These are phyloP conservation scores for Rubia yunnanensis DNA, from an alignment of 257 asterid genomes.

Conservation along the genomic window DNA sequence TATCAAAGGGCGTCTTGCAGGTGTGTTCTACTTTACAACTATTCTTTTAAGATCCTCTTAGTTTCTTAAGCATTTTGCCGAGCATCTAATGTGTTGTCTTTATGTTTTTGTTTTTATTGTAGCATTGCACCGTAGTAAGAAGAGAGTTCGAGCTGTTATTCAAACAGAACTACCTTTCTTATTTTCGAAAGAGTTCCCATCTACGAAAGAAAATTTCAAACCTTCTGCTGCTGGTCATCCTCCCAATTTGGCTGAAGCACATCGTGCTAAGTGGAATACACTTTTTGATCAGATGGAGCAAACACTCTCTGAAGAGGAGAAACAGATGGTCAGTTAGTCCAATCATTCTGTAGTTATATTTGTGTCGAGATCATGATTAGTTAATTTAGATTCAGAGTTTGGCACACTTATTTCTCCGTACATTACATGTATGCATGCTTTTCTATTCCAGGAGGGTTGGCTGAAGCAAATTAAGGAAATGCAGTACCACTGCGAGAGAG, in stretches of 20 bases:
- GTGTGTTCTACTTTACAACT: conserved; percentile 20
- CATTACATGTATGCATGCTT: neutral
- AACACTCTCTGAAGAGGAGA: conserved; percentile 77
- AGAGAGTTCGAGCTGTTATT: conserved; percentile 65
- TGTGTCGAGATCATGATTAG: neutral
- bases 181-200: conserved; percentile 55
- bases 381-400: neutral
- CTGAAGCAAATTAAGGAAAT: conserved; percentile 76
- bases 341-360: neutral
- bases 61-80: neutral
- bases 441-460: conserved; percentile 68
- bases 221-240: conserved; percentile 16
- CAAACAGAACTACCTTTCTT: conserved; percentile 60
- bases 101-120: conserved; percentile 20
- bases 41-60: conserved; percentile 6
- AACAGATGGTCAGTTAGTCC: conserved; percentile 47
- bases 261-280: conserved; percentile 55
- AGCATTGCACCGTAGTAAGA: conserved; percentile 79
- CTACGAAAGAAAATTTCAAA: conserved; percentile 29
- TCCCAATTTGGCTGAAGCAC: conserved; percentile 41
- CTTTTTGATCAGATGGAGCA: conserved; percentile 67
- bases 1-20: conserved; percentile 79
- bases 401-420: neutral
- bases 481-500: conserved; percentile 73
- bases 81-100: conserved; percentile 10